phyloP scores from a whole-genome alignment of 1,284 basidiomycete genomes.

The Pulchroboletus neoregius region DNA sequence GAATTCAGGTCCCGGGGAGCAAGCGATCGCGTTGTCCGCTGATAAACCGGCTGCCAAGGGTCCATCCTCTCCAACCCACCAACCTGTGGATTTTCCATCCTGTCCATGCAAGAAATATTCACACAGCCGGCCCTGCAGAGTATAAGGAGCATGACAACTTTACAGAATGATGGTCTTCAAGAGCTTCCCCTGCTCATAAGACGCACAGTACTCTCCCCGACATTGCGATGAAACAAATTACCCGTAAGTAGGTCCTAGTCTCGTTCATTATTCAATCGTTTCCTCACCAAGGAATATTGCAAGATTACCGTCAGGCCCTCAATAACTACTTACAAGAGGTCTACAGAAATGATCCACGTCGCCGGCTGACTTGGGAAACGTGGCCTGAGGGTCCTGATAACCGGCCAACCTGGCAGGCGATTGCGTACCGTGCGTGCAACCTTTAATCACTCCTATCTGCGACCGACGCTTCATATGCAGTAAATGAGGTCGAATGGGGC shows the following conservation, averaged over 20 bases:
- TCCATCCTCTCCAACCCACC: slow-evolving; percentile 9
- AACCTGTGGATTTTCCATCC: slow-evolving; percentile 24
- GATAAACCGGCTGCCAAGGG: slow-evolving; percentile 4
- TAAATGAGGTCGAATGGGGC: slow-evolving; percentile 30
- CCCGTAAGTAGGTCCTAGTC: slow-evolving; percentile 17
- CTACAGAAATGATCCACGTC: slow-evolving; percentile 16
- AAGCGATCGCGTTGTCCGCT: not conserved
- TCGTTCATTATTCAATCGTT: not conserved
- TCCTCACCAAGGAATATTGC: slow-evolving; percentile 5
- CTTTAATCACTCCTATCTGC: not conserved
- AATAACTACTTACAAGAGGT: slow-evolving; percentile 25
- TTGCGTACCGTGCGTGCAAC: slow-evolving; percentile 24
- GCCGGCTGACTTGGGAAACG: slow-evolving; percentile 23
- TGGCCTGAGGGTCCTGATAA: slow-evolving; percentile 21
- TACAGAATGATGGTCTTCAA: not conserved
- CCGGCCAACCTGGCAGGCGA: slow-evolving; percentile 26
- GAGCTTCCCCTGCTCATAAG: not conserved
- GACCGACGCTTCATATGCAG: slow-evolving; percentile 13
- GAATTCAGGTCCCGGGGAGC: not conserved
- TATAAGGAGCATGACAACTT: slow-evolving; percentile 17
- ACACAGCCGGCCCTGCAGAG: slow-evolving; percentile 10
- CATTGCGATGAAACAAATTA: slow-evolving; percentile 12
- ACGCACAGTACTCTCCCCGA: not conserved
- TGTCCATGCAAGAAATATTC: slow-evolving; percentile 6
- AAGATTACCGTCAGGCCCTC: slow-evolving; percentile 24